These are phyloP conservation scores for Aegle marmelos DNA, from an alignment of 345 rosid genomes.

Conservation along the genomic window DNA sequence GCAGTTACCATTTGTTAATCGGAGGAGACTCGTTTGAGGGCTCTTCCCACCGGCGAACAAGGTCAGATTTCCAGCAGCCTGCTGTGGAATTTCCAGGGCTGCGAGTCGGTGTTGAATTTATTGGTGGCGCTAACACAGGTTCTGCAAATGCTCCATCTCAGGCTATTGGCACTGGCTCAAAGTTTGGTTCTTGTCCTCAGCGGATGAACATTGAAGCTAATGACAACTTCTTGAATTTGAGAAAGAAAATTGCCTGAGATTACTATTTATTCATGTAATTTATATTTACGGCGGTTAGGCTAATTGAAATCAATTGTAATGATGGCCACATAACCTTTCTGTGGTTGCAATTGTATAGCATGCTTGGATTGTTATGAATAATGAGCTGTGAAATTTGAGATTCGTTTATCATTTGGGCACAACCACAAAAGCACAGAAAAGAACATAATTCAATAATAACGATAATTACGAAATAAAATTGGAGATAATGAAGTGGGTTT, in stretches of 20 bases:
- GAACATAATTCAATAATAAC: no score
- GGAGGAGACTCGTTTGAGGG: conserved; percentile 35
- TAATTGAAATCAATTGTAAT: background rate
- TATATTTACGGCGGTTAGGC: background rate
- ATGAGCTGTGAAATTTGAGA: background rate
- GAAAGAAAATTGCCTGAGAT: background rate
- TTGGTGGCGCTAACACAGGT: background rate
- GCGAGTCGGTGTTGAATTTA: conserved; percentile 15
- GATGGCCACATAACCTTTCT: background rate
- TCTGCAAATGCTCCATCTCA: conserved; percentile 1
- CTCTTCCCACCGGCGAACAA: conserved; percentile 21
- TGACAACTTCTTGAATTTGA: background rate
- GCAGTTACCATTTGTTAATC: conserved; percentile 56
- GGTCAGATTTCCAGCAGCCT: conserved; percentile 51
- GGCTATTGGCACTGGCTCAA: conserved; percentile 6
- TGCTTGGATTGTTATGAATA: background rate
- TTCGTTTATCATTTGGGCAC: background rate
- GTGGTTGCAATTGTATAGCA: conserved; percentile 6
- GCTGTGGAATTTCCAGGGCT: conserved; percentile 27
- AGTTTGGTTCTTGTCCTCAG: background rate
- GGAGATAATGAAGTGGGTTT: background rate
- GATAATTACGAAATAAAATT: background rate
- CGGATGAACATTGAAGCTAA: background rate
- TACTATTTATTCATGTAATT: background rate
- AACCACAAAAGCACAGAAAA: background rate